Base-by-base conservation (phyloP, 495 filamentous ascomycete species). In the Talaromyces wortmannii region DNA sequence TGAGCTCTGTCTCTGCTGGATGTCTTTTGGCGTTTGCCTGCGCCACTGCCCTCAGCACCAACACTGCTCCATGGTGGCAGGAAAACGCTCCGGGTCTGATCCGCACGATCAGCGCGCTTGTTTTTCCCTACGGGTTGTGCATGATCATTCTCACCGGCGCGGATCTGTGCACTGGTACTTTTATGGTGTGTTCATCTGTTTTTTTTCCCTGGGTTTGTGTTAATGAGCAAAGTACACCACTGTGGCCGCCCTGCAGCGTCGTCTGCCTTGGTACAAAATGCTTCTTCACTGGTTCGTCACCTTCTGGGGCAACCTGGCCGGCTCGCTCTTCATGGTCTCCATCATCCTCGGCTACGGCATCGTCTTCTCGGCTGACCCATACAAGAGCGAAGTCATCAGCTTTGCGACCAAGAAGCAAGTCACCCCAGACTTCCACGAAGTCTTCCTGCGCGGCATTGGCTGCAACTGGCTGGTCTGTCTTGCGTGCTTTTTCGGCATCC, bases 391-490 rank as follows among this genome's bases (percentile, higher is more conserved):
- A 57, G 76, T 76, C 4, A 76, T 80, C 53, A 62, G 67, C 31
- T 78, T 78, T 55, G 81, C 81, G 0, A 78, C 73, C 5, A 66
- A 70, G 23, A 85, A 85, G 62, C 78, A 76, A 61, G 67, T 84
- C n/a, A 75, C 64, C 0, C 80, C 82, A 0, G 60, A 71, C 10
- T 87, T 78, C 67, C 80, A 82, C 60, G 75, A 77, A 56, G 79
- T 87, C 46, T 83, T 85, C 59, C 67, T 86, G 5, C 75, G 79
- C 50, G 83, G 69, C 15, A 84, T 85, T 53, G 81, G 79, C 16
- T 81, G 80, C 46, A 86, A 86, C 63, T 86, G 83, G 81, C 78
- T 86, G 0, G 81, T 85, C 15, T 83, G 80, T 66, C 67, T 86
- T 31, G 79, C 77, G 5, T 78, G 77, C 57, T 85, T 78, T 59